Evolutionary conservation across 805 yeast genomes (phyloP), one percentile per base, ranked within the genome.

Genomic region (Nematodospora valgi): DNA sequence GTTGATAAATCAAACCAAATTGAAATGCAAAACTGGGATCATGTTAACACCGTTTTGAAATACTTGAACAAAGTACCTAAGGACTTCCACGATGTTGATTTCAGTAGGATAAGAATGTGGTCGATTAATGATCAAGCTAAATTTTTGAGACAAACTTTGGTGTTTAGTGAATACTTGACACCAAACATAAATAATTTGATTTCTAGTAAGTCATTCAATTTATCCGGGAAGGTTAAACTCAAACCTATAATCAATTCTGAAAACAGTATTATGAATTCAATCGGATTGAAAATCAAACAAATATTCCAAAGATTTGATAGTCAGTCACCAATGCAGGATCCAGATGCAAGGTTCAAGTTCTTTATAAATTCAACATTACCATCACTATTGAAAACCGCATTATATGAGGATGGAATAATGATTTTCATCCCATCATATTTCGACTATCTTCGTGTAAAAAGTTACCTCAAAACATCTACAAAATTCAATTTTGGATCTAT

Each of bases 11-110:
- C 93, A 9, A 88, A 88, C 51, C 85, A 87, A 20, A 69, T 89
- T 44, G 84, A 86, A 52, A 84, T 83, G 84, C 98, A 93, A 60
- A 87, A 89, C 52, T 84, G 97, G 89, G 83, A 83, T 23, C 95
- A 91, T 60, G 72, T 93, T 6, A 59, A 58, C 20, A 79, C 80
- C 11, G 72, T 80, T 5, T 64, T 81, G 46, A 78, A 79, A 43
- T 79, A 82, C 52, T 46, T 88, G 38, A 88, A 89, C 58, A 65
- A 71, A 37, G 77, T 88, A 30, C 98, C 98, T 5, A 76, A 77
- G 43, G 77, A 82, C 33, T 72, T 72, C 44, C 80, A 84, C 44
- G 88, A 79, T 44, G 83, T 95, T 11, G 98, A 93, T 59, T 93
- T 93, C 58, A 78, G 93, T 38, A 74, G 98, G 47, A 81, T 93